Base-by-base conservation (phyloP, 352 stramenopile species). In the Vaucheria bursata region DNA sequence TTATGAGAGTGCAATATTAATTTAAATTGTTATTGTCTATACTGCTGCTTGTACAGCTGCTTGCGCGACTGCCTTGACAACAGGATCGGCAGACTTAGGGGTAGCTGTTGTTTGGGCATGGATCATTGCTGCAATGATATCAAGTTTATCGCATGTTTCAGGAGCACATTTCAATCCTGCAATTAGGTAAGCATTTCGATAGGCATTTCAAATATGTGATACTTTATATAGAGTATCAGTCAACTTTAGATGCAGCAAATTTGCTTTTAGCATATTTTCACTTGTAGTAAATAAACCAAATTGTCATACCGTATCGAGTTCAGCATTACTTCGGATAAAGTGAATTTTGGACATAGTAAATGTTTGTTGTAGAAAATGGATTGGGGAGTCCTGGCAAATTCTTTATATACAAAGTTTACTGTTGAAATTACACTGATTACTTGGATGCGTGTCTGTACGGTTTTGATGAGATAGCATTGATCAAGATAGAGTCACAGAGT, bases 91-190 rank as follows among this genome's bases (percentile, higher is more conserved):
- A 2, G 53, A 68, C 2, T 31, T 68, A 34, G 37, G 7, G 2
- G 53, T 68, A 34, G 53, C 53, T 2, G 53, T 2, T 2, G 53
- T 68, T 31, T 68, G 53, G 53, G 53, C 53, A 2, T 2, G 2
- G 8, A 34, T 7, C 2, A 2, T 68, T 7, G 53, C 53, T 31
- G 53, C 8, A 2, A 7, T 7, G 8, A 7, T 7, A 7, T 2
- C 8, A 34, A 37, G 53, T 34, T 34, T 68, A 34, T 68, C 53
- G 53, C 2, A 7, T 2, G 53, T 68, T 31, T 68, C 31, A 31
- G 31, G 37, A 2, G 53, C 53, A 34, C 53, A 68, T 34, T 68
- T 68, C 53, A 68, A 68, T 7, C 53, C 53, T 2, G 53, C 53
- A 8, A 31, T 68, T 34, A 68, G 2, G 53, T 68, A 34, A 68